Conservation (phyloP, 1,284 basidiomycete genomes). For the Cutaneotrichosporon arboriforme region DNA sequence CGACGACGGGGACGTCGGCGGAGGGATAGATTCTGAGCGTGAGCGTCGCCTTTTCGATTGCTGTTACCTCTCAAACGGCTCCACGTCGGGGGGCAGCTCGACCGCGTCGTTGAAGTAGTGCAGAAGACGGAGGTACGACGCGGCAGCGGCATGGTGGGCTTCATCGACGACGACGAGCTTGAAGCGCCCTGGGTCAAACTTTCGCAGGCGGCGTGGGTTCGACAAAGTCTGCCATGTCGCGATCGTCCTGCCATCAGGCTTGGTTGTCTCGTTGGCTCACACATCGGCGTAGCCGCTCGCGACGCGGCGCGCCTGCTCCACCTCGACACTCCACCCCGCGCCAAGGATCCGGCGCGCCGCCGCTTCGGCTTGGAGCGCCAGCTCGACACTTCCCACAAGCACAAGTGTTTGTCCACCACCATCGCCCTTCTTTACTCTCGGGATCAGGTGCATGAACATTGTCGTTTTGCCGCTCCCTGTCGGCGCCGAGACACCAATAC, state of each 20-base stretch:
- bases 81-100: conserved; percentile 22
- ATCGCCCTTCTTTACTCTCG: conserved; percentile 27
- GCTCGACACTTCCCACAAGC: conserved; percentile 55
- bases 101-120: conserved; percentile 42
- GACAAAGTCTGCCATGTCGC: conserved; percentile 88
- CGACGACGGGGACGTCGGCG: conserved; percentile 69
- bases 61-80: conserved; percentile 21
- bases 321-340: conserved; percentile 21
- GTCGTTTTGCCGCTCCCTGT: conserved; percentile 92
- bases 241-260: conserved; percentile 60
- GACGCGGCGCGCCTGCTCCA: conserved; percentile 13
- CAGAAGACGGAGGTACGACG: conserved; percentile 55
- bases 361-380: conserved; percentile 78
- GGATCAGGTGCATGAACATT: conserved; percentile 75
- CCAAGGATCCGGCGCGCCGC: conserved; percentile 67
- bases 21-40: conserved; percentile 5
- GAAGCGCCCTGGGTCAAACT: conserved; percentile 67
- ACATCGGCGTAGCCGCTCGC: conserved; percentile 81
- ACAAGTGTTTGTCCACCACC: conserved; percentile 26
- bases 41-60: too few species aligned
- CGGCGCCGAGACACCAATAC: conserved; percentile 87
- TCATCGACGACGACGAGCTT: conserved; percentile 88
- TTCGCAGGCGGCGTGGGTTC: conserved; percentile 61
- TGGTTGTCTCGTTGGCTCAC: conserved; percentile 56
- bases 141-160: conserved; percentile 90